Percentiles rank a stretch among this genome's conserved stretches.
phyloP scores from a whole-genome alignment of 352 stramenopile genomes.

The Phytophthora uliginosa region DNA sequence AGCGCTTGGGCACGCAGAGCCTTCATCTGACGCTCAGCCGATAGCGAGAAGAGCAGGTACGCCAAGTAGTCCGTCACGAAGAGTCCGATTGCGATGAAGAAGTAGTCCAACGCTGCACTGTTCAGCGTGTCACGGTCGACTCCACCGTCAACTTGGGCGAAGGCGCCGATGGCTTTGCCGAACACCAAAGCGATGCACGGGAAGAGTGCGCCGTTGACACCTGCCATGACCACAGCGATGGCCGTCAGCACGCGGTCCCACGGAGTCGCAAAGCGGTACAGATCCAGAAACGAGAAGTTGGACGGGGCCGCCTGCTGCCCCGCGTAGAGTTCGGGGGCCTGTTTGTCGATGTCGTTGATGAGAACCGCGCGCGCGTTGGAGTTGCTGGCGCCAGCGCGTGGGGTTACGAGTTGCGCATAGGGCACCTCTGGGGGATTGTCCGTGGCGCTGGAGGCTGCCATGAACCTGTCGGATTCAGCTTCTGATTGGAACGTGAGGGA shows the following conservation, averaged over 20 bases:
- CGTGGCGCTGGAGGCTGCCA: background rate
- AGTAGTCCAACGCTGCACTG: slow-evolving; percentile 11
- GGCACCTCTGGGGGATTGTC: background rate
- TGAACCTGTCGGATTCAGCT: background rate
- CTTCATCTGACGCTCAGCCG: slow-evolving; percentile 33
- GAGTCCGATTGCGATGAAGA: slow-evolving; percentile 19
- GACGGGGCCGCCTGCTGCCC: background rate
- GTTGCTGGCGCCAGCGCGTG: background rate
- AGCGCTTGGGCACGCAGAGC: slow-evolving; percentile 12
- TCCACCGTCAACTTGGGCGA: slow-evolving; percentile 5
- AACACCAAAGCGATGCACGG: slow-evolving; percentile 34
- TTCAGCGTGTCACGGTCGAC: slow-evolving; percentile 29
- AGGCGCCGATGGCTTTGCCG: slow-evolving; percentile 41
- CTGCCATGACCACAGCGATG: slow-evolving; percentile 21
- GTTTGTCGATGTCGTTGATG: background rate
- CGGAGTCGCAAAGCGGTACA: slow-evolving; percentile 9
- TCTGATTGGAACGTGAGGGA: background rate
- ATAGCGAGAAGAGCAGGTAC: slow-evolving; percentile 15
- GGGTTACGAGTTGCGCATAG: background rate
- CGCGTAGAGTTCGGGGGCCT: background rate
- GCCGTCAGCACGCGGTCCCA: slow-evolving; percentile 2
- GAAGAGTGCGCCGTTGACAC: slow-evolving; percentile 42
- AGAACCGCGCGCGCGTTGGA: background rate
- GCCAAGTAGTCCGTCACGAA: slow-evolving; percentile 13
- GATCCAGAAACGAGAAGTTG: slow-evolving; percentile 5